Evolutionary conservation across 1,284 basidiomycete species (phyloP).

Genomic region (Austroboletus niveus): DNA sequence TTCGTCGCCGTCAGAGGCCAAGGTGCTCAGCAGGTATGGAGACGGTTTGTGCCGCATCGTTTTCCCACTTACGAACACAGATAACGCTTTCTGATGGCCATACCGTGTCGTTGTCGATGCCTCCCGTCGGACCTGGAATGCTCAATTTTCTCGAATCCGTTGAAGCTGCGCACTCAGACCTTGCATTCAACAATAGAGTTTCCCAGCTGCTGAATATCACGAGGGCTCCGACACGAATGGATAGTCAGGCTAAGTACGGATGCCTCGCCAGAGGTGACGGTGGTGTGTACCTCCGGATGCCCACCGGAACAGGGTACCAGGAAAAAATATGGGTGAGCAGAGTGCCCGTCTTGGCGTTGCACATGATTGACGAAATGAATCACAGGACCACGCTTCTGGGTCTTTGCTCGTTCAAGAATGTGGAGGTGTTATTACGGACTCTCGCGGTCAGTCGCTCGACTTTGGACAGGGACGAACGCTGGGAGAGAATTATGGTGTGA

Average conservation of each 20-base stretch:
- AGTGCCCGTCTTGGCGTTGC: too few species aligned
- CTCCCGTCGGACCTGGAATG: conserved; percentile 42
- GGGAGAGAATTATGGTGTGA: conserved; percentile 84
- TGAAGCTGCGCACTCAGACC: conserved; percentile 90
- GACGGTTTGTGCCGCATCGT: not conserved
- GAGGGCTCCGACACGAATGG: conserved; percentile 80
- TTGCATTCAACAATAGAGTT: conserved; percentile 80
- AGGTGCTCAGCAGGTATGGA: conserved; percentile 70
- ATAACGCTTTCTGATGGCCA: conserved; percentile 43
- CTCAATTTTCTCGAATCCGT: conserved; percentile 89
- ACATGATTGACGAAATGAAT: too few species aligned
- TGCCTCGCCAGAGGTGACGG: conserved; percentile 88
- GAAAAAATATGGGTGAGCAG: conserved; percentile 87
- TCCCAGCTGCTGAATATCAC: conserved; percentile 70
- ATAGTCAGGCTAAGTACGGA: conserved; percentile 96
- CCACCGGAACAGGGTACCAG: conserved; percentile 75
- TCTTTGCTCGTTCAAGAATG: conserved; percentile 85
- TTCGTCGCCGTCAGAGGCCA: conserved; percentile 84
- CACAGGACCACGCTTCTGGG: conserved; percentile 89
- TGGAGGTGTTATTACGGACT: conserved; percentile 85
- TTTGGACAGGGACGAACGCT: conserved; percentile 89
- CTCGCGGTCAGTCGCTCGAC: conserved; percentile 75
- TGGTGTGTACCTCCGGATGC: conserved; percentile 88
- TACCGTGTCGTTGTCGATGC: conserved; percentile 48
- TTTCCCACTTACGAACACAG: conserved; percentile 23